These are phyloP conservation scores for Butyriboletus loyo DNA, from an alignment of 768 basidiomycete genomes.

Conservation along the genomic window DNA sequence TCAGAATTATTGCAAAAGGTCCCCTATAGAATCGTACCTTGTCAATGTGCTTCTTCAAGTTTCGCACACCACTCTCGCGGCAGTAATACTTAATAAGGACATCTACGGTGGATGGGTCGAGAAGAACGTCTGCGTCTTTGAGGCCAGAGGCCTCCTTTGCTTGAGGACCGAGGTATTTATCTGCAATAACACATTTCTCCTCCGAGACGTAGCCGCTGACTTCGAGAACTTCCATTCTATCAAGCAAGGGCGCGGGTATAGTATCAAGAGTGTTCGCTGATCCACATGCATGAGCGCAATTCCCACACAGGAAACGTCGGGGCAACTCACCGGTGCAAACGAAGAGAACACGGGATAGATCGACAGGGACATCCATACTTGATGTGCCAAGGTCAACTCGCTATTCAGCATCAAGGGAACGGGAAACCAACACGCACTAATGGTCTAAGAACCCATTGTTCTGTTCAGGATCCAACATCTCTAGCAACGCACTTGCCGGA, in stretches of 20 bases:
- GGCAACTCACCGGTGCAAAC: slow-evolving; percentile 74
- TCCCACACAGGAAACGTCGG: background rate
- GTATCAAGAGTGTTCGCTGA: slow-evolving; percentile 89
- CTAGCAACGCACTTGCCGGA: slow-evolving; percentile 84
- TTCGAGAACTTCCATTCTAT: slow-evolving; percentile 96
- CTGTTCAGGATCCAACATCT: slow-evolving; percentile 95
- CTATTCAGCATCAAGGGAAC: background rate
- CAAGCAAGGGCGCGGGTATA: slow-evolving; percentile 89
- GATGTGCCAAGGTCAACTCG: slow-evolving; percentile 2
- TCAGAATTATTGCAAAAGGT: background rate
- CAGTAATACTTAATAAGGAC: slow-evolving; percentile 95
- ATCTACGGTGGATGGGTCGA: slow-evolving; percentile 78
- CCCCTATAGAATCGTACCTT: slow-evolving; percentile 60
- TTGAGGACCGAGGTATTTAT: slow-evolving; percentile 86
- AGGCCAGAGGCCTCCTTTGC: slow-evolving; percentile 90
- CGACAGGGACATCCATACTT: slow-evolving; percentile 97
- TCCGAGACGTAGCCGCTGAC: slow-evolving; percentile 93
- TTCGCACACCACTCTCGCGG: slow-evolving; percentile 94
- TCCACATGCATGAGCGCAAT: slow-evolving; percentile 4
- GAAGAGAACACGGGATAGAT: slow-evolving; percentile 93
- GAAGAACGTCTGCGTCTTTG: slow-evolving; percentile 74
- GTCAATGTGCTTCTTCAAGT: slow-evolving; percentile 97
- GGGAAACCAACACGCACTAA: slow-evolving; percentile 58
- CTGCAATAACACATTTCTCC: slow-evolving; percentile 87
- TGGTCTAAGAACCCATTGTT: slow-evolving; percentile 94